Percentiles rank a stretch among this genome's conserved stretches.
phyloP scores from a whole-genome alignment of 495 filamentous ascomycete genomes.

The Pyrenula aspistea region DNA sequence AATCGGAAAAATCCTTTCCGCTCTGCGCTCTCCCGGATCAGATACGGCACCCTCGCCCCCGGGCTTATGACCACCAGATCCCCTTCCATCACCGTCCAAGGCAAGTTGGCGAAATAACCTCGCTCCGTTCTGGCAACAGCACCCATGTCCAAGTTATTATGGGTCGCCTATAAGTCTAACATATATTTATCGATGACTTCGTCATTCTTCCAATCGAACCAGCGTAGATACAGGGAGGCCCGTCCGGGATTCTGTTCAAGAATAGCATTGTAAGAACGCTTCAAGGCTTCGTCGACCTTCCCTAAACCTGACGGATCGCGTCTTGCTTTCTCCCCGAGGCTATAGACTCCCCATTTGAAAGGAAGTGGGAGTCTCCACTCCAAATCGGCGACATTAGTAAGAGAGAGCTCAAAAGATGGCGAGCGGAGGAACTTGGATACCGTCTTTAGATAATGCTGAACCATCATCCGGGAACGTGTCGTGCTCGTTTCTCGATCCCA shows the following conservation, averaged over 20 bases:
- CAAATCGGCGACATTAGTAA: neutral
- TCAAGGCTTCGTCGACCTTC: too few species aligned
- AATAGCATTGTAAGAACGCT: too few species aligned
- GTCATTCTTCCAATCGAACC: too few species aligned
- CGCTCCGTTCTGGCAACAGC: neutral
- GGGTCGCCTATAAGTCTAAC: neutral
- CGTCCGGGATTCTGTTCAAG: too few species aligned
- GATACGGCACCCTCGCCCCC: neutral
- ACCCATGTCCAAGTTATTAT: neutral
- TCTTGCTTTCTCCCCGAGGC: too few species aligned
- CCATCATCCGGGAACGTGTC: neutral
- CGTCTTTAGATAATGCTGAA: too few species aligned
- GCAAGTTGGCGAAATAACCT: neutral
- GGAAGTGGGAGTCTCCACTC: neutral
- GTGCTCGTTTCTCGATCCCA: neutral
- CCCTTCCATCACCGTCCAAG: neutral
- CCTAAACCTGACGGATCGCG: too few species aligned
- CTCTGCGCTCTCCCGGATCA: neutral
- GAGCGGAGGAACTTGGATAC: neutral
- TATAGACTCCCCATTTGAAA: too few species aligned
- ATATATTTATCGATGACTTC: too few species aligned
- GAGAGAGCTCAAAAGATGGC: neutral
- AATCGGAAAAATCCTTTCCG: neutral
- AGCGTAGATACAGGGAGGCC: too few species aligned
- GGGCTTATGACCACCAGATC: neutral